Base-by-base conservation (phyloP, 305 asterid genomes). In the Solanum chacoense region DNA sequence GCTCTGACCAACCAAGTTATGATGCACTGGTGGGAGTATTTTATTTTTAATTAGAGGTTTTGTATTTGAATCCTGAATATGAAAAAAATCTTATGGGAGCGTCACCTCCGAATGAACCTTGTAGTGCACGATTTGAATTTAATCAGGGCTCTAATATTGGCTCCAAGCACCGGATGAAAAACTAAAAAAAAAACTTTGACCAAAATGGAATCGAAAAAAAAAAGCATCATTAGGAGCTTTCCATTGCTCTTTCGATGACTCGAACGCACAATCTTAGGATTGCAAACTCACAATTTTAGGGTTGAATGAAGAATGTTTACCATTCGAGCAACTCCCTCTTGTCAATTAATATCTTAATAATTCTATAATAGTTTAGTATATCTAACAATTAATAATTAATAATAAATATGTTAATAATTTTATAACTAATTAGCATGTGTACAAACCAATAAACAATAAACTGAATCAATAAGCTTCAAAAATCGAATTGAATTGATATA, bases 41-140 rank as follows among this genome's bases (percentile, higher is more conserved):
- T 50, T 0, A 50, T 5, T 6, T 0, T 50, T 50, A 50, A 5
- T 50, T 0, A 14, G 8, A 50, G 0, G 3, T 50, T 0, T 50
- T 6, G 8, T 0, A 50, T 50, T 50, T 16, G 8, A 50, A 6
- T 0, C 0, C 0, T 50, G 8, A 3, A 0, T 50, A 14, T 13
- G 59, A 0, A 40, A 11, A 40, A 40, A 13, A 42, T 11, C 0
- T 12, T 42, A 5, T 45, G 59, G 14, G 8, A 50, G 22, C 0
- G 22, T 1, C 8, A 14, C 3, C 63, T 14, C 0, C 3, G 8
- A 50, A 50, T 50, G 63, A 8, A 5, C 3, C 8, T 0, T 50
- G 8, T 14, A 50, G 8, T 50, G 8, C 22, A 14, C 22, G 8
- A 5, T 45, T 45, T 2, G 59, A 14, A 45, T 45, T 45, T 45